Evolutionary conservation across 163 green algal species (phyloP), one percentile per base, ranked within the genome.

Genomic region (Chlamydomonas reinhardtii): DNA sequence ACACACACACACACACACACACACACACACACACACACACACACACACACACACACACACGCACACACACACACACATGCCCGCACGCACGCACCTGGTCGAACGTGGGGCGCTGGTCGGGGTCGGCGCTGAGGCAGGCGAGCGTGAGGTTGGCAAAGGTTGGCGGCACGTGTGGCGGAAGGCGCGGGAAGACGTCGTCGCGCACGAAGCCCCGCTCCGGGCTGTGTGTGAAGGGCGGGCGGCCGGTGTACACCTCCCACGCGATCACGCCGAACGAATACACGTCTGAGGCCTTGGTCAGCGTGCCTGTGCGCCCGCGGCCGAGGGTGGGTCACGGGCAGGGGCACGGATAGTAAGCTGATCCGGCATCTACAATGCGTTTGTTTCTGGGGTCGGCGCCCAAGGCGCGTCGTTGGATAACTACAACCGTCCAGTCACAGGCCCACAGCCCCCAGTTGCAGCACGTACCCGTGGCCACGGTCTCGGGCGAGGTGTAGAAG

Each of bases 401-500:
- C n/a, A n/a, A n/a, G n/a, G n/a, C n/a, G n/a, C n/a, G n/a, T n/a
- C n/a, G n/a, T n/a, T n/a, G n/a, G n/a, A n/a, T n/a, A n/a, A n/a
- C n/a, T n/a, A n/a, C n/a, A n/a, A n/a, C n/a, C n/a, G n/a, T n/a
- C n/a, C n/a, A n/a, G n/a, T n/a, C n/a, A n/a, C n/a, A n/a, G n/a
- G n/a, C n/a, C n/a, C n/a, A n/a, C n/a, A n/a, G n/a, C n/a, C n/a
- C n/a, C n/a, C n/a, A n/a, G n/a, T n/a, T n/a, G n/a, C n/a, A n/a
- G 11, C 34, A 48, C 76, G 17, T n/a, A 85, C 79, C 79, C 17
- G 68, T 80, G 20, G 68, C 76, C 4, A 83, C 69, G n/a, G 83
- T 76, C 73, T 90, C 86, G 0, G 86, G 86, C 25, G 79, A 68
- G 22, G 83, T 85, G 79, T 90, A 90, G 54, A 87, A 87, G 0